These are phyloP conservation scores for Gliomastix tumulicola DNA, from an alignment of 2,329 filamentous ascomycete genomes.

Conservation along the genomic window DNA sequence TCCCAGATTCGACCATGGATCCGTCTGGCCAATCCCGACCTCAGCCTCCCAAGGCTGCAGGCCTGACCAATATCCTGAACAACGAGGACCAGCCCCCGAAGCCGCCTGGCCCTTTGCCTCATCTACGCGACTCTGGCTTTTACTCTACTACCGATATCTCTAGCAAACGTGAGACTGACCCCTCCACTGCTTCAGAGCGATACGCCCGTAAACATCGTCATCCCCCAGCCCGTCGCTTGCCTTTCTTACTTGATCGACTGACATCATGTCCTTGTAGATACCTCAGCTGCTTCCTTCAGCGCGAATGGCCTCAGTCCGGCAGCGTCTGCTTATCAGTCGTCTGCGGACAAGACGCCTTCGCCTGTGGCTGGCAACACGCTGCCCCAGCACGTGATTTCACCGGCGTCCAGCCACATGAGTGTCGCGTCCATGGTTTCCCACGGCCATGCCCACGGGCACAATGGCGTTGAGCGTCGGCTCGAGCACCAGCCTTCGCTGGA, in stretches of 20 bases:
- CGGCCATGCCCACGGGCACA: too few relatives aligned
- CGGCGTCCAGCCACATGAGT: slow-evolving; percentile 54
- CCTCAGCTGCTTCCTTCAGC: slow-evolving; percentile 30
- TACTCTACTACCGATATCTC: slow-evolving; percentile 34
- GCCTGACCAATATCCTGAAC: slow-evolving; percentile 30
- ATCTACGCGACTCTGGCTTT: slow-evolving; percentile 33
- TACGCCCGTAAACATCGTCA: too few relatives aligned
- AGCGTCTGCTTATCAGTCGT: slow-evolving; percentile 39
- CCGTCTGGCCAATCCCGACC: slow-evolving; percentile 15
- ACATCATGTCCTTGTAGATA: slow-evolving; percentile 21
- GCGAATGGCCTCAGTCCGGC: slow-evolving; percentile 30
- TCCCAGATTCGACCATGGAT: too few relatives aligned
- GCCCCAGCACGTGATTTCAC: slow-evolving; percentile 46
- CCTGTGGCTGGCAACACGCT: slow-evolving; percentile 45
- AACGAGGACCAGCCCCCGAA: slow-evolving; percentile 19
- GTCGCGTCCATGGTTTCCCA: slow-evolving; percentile 46
- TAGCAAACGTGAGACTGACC: slow-evolving; percentile 26
- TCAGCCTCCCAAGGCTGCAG: slow-evolving; percentile 23
- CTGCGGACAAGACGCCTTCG: slow-evolving; percentile 56
- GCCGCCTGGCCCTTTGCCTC: slow-evolving; percentile 17
- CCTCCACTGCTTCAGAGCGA: too few relatives aligned
- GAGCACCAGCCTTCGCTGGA: slow-evolving; percentile 31
- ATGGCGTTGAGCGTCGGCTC: slow-evolving; percentile 35
- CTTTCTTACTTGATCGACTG: too few relatives aligned
- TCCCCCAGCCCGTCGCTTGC: too few relatives aligned